phyloP scores from a whole-genome alignment of 2,329 filamentous ascomycete genomes.

The Aspergillus sp. region DNA sequence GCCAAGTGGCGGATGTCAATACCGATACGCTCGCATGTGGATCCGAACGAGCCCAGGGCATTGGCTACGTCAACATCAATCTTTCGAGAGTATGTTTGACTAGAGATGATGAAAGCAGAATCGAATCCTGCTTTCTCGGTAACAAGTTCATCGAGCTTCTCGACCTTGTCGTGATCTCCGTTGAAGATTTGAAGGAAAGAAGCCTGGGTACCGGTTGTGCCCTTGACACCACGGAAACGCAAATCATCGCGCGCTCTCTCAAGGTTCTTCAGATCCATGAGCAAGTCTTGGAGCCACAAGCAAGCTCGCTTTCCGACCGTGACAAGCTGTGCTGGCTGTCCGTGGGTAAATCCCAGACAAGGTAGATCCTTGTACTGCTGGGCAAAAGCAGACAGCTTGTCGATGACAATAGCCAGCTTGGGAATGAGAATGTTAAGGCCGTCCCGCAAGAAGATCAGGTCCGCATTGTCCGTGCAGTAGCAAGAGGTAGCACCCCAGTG shows the following conservation, averaged over 20 bases:
- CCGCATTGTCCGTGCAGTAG: conserved; percentile 69
- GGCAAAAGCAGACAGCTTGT: conserved; percentile 72
- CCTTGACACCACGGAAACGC: conserved; percentile 72
- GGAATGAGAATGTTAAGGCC: conserved; percentile 73
- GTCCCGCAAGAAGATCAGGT: conserved; percentile 73
- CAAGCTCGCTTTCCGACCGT: conserved; percentile 66
- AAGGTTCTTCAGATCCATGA: conserved; percentile 73
- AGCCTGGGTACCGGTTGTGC: conserved; percentile 76
- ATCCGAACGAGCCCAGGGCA: conserved; percentile 74
- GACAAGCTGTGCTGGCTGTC: conserved; percentile 58
- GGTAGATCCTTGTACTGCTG: conserved; percentile 70
- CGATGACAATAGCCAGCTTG: conserved; percentile 76
- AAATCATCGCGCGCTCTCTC: conserved; percentile 68
- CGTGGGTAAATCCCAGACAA: conserved; percentile 75
- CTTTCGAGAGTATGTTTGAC: conserved; percentile 76
- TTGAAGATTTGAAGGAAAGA: conserved; percentile 72
- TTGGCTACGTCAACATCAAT: conserved; percentile 80
- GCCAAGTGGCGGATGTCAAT: conserved; percentile 74
- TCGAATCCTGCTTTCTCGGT: conserved; percentile 66
- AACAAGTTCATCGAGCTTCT: conserved; percentile 62
- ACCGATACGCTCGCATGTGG: conserved; percentile 74
- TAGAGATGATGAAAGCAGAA: conserved; percentile 63
- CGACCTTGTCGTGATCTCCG: conserved; percentile 60
- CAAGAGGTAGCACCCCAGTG: conserved; percentile 68
- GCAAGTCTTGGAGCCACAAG: conserved; percentile 73